Percentiles rank a stretch among this genome's conserved stretches.
phyloP scores from a whole-genome alignment of 2,329 filamentous ascomycete genomes.

The Colletotrichum sp. region DNA sequence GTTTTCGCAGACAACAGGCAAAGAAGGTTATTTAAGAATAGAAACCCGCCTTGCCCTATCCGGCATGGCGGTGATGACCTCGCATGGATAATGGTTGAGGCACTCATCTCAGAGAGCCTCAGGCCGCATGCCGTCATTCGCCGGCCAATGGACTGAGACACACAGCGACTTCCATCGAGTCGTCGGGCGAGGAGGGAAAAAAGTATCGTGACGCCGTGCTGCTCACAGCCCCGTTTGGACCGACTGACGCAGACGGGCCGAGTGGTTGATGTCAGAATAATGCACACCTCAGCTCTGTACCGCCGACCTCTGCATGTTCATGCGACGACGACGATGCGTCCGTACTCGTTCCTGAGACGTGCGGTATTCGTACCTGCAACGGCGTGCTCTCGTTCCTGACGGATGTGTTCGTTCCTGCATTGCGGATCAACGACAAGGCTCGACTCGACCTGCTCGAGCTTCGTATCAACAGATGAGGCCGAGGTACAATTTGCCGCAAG shows the following conservation, averaged over 20 bases:
- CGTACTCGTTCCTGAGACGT: not conserved
- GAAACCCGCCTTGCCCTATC: slow-evolving; percentile 11
- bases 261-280: slow-evolving; percentile 1
- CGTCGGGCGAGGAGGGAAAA: not conserved
- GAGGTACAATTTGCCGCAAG: not conserved
- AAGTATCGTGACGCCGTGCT: not conserved
- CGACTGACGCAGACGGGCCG: slow-evolving; percentile 6
- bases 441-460: not conserved
- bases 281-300: not conserved
- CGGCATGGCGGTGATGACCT: slow-evolving; percentile 8
- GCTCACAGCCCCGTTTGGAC: slow-evolving; percentile 7
- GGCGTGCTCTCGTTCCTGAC: not conserved
- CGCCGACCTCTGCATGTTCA: not conserved
- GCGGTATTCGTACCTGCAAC: not conserved
- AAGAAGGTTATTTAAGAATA: slow-evolving; percentile 24
- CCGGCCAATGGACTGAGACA: slow-evolving; percentile 13
- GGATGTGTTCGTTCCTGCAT: not conserved
- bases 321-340: not conserved
- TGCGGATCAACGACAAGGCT: not conserved
- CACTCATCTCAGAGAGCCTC: slow-evolving; percentile 1
- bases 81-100: not conserved
- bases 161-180: not conserved
- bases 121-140: not conserved
- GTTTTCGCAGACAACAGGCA: not conserved
- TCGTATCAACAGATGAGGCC: not conserved